Evolutionary conservation across 2,329 filamentous ascomycete genomes (phyloP).

Genomic region (Scedosporium dehoogii): DNA sequence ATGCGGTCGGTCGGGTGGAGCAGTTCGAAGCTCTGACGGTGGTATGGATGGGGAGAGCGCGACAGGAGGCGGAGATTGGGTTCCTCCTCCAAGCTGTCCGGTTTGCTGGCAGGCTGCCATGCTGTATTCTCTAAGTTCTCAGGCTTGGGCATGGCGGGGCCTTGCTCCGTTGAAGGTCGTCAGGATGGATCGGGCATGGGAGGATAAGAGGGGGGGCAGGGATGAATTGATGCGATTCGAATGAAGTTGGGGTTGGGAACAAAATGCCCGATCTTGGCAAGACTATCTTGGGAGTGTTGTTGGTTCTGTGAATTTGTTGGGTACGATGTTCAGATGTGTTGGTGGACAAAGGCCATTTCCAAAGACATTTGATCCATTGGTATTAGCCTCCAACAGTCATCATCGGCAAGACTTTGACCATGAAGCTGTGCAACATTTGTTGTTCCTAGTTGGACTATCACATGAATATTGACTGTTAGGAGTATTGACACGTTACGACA

Average conservation of each 20-base stretch:
- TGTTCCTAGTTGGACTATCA: not conserved
- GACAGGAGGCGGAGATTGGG: constrained; percentile 37
- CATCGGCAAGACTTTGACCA: not conserved
- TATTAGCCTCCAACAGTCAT: not conserved
- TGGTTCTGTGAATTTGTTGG: not conserved
- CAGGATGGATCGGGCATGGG: not conserved
- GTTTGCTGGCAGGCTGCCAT: not conserved
- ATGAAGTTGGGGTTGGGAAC: not conserved
- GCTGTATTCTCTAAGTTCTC: not conserved
- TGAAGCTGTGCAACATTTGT: not conserved
- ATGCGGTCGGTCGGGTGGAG: constrained; percentile 35
- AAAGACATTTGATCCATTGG: not conserved
- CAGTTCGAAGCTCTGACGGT: constrained; percentile 47
- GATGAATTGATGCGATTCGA: not conserved
- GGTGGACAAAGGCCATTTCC: not conserved
- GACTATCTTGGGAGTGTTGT: not conserved
- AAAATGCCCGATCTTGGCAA: not conserved
- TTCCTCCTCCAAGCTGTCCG: constrained; percentile 22
- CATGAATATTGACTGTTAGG: not conserved
- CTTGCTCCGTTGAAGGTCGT: not conserved
- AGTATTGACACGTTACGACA: not conserved
- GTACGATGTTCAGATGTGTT: not conserved
- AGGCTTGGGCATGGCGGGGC: constrained; percentile 5
- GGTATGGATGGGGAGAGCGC: constrained; percentile 60
- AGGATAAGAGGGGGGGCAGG: not conserved